phyloP scores from a whole-genome alignment of 768 basidiomycete genomes.

The Pulveroboletus sp. region DNA sequence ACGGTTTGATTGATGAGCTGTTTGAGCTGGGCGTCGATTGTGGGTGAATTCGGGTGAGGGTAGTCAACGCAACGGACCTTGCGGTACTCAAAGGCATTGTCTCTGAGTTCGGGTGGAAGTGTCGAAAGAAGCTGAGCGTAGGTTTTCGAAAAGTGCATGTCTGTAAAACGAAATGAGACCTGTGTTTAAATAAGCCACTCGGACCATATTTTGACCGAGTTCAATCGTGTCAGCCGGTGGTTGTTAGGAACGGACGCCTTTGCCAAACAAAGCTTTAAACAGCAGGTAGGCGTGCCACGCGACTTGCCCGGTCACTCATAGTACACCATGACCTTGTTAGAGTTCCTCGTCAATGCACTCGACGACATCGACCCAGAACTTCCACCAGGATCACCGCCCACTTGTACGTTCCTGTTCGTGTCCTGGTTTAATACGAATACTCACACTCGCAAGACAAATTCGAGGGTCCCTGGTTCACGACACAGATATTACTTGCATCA shows the following conservation, averaged over 20 bases:
- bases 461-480: conserved; percentile 94
- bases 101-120: conserved; percentile 73
- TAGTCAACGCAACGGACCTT: conserved; percentile 45
- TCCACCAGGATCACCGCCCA: conserved; percentile 65
- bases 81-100: conserved; percentile 82
- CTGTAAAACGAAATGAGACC: too few relatives aligned
- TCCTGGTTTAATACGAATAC: not conserved
- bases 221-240: not conserved
- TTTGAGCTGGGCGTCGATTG: conserved; percentile 63
- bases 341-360: conserved; percentile 16
- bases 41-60: not conserved
- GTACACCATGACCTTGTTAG: conserved; percentile 16
- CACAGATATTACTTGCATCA: conserved; percentile 78
- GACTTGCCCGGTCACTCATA: too few relatives aligned
- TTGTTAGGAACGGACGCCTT: conserved; percentile 17
- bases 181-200: too few relatives aligned
- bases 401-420: conserved; percentile 39
- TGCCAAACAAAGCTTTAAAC: too few relatives aligned
- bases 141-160: conserved; percentile 75
- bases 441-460: conserved; percentile 55
- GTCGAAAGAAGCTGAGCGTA: conserved; percentile 59
- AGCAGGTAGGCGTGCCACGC: not conserved
- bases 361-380: conserved; percentile 40
- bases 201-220: too few relatives aligned
- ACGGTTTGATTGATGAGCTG: conserved; percentile 85